Base-by-base conservation (phyloP, 2,329 filamentous ascomycete genomes). In the Colletotrichum sp. region DNA sequence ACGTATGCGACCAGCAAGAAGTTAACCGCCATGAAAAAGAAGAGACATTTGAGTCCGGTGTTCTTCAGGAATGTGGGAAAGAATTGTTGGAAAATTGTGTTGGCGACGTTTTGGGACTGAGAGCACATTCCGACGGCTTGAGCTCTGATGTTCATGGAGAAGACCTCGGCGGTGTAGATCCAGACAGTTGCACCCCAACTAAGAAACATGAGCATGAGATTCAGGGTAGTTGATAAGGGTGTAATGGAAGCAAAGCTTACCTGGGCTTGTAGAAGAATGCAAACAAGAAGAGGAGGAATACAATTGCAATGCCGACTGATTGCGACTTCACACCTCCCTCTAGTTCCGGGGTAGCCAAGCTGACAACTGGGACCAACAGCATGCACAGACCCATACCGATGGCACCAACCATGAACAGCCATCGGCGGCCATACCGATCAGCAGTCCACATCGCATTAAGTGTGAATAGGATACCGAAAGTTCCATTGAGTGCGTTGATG, bases 131-230 rank as follows among this genome's bases (percentile, higher is more conserved):
- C 92, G 15, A 94, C 91, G 26, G 92, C 92, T 81, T 94, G 92
- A 6, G 92, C 91, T 74, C 92, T 91, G 18, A 94, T 90, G 82
- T 94, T 94, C 90, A 93, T 93, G 65, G 89, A 91, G 85, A 94
- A 94, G 74, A 94, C 86, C 79, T 94, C 92, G 3, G 91, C 88
- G 0, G 92, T 94, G 90, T 91, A 94, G 81, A 94, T 94, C 92
- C 93, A 94, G 21, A 92, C 90, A 6, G 92, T 93, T 4, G 92
- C 92, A 18, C 71, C 71, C 71, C 71, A 68, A 9, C 67, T 68
- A 9, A 30, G 30, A 70, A 6, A 13, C 10, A 2, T 48, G 0
- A 63, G 8, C 8, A 30, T 28, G 1, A 28, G 28, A 8, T 28
- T 8, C 8, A 3, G 28, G 28, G 8, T 28, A 28, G 8, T 8